Conservation (phyloP, 1,139 yeast genomes). For the Petasospora fabianii region DNA sequence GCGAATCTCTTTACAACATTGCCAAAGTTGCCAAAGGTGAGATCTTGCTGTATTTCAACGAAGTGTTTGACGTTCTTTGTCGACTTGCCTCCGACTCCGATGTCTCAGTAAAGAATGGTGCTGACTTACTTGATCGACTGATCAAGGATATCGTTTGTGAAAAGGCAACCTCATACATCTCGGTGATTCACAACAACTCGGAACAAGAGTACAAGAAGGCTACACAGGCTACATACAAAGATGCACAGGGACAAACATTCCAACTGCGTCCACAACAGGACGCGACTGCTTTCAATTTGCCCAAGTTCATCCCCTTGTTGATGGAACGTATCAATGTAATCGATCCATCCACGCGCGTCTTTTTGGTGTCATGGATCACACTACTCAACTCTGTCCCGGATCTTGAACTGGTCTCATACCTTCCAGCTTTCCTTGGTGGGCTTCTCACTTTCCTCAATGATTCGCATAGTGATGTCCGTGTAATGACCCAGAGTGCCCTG, state of each 20-base stretch:
- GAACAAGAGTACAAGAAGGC: constrained; percentile 41
- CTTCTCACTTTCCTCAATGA: constrained; percentile 77
- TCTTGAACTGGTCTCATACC: constrained; percentile 76
- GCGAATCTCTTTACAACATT: constrained; percentile 92
- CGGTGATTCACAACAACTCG: constrained; percentile 62
- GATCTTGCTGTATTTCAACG: constrained; percentile 84
- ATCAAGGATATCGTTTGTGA: constrained; percentile 95
- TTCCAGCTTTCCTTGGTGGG: constrained; percentile 89
- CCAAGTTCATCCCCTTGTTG: constrained; percentile 84
- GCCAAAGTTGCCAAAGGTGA: constrained; percentile 98
- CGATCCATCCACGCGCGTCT: constrained; percentile 89
- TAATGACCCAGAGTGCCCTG: constrained; percentile 76
- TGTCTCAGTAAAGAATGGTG: constrained; percentile 91
- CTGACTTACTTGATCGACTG: constrained; percentile 85
- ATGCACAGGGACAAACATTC: constrained; percentile 54
- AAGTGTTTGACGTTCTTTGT: constrained; percentile 89
- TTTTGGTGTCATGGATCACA: constrained; percentile 89
- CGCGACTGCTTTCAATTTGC: constrained; percentile 75
- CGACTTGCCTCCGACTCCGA: constrained; percentile 90
- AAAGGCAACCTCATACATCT: constrained; percentile 85
- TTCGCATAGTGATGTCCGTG: constrained; percentile 82
- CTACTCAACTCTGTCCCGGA: constrained; percentile 91
- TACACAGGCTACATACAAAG: constrained; percentile 43
- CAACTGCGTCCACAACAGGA: constrained; percentile 67
- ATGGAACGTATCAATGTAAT: constrained; percentile 89